Evolutionary conservation across 768 basidiomycete genomes (phyloP), one percentile per base, ranked within the genome.

Genomic region (Coprinellus micaceus): DNA sequence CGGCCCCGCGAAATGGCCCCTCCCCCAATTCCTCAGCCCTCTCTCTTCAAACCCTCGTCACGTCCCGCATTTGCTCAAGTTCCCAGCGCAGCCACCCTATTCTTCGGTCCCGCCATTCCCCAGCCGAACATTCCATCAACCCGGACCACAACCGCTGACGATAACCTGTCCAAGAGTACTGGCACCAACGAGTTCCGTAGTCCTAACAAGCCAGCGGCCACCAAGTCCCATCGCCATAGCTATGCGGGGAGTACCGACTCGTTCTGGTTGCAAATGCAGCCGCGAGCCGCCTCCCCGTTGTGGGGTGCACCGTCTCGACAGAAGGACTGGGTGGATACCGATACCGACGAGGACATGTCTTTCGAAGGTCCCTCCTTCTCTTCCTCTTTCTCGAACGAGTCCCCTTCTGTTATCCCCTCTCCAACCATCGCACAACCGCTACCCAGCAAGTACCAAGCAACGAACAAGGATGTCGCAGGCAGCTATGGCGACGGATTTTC

Each of bases 381-480:
- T 0, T 83, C 86, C 0, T 86, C 89, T 52, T 37, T 37, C 36
- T 66, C 77, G 13, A 77, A 86, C 62, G 82, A 69, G 54, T 68
- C 88, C 36, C 81, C 79, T 1, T 74, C 76, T 24, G 75, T 73
- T 40, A 85, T 85, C 0, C 86, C 88, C 12, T 83, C 79, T 29
- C 87, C 80, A 2, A 67, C 75, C 48, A 64, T 75, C 57, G 72
- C 75, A 69, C 70, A 70, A 61, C 45, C 75, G 28, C 66, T 89
- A 43, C 82, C 81, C 26, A 82, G 80, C 64, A 92, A 91, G 69
- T 90, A 82, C 71, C 82, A n/a, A 76, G 83, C 12, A 87, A 90
- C 47, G 11, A 51, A 56, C 19, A 15, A 37, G 24, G 36, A 45
- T 33, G 46, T 33, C 21, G 49, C 46, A 29, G 50, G 55, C 36